Evolutionary conservation across 2,329 filamentous ascomycete species (phyloP).

Genomic region (Curvularia sp.): DNA sequence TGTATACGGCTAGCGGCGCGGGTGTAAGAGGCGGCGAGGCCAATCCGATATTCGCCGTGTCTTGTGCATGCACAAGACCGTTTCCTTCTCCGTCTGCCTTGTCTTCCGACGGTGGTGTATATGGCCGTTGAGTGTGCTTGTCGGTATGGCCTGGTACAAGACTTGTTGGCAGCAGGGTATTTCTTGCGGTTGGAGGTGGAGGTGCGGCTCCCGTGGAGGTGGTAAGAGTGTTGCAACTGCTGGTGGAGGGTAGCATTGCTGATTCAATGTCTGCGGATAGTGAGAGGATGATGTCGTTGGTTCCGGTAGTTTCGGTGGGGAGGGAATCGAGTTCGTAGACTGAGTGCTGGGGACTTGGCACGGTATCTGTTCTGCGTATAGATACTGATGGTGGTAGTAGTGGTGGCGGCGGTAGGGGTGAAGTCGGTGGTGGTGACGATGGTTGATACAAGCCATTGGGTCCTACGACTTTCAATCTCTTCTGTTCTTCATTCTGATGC

Average conservation of each 20-base stretch:
- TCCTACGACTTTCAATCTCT: constrained; percentile 12
- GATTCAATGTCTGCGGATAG: constrained; percentile 29
- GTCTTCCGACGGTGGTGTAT: neutral
- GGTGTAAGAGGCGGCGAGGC: constrained; percentile 16
- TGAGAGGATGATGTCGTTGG: constrained; percentile 25
- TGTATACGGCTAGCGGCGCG: constrained; percentile 22
- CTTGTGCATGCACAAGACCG: neutral
- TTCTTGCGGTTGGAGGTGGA: neutral
- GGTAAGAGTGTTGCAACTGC: neutral
- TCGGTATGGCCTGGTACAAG: neutral
- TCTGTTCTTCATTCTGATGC: neutral
- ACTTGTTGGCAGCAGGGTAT: neutral
- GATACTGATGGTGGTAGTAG: neutral
- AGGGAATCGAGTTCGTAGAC: neutral
- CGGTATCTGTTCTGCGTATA: neutral
- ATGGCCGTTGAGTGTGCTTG: neutral
- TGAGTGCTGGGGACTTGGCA: neutral
- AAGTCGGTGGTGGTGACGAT: neutral
- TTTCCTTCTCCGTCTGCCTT: too few species aligned
- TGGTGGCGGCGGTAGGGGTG: neutral
- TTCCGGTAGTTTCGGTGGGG: constrained; percentile 10
- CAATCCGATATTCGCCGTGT: neutral
- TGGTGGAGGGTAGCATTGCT: constrained; percentile 1
- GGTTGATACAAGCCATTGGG: constrained; percentile 11
- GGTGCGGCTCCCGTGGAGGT: neutral